These are phyloP conservation scores for Glycine tomentella DNA, from an alignment of 306 rosid species.

Conservation along the genomic window DNA sequence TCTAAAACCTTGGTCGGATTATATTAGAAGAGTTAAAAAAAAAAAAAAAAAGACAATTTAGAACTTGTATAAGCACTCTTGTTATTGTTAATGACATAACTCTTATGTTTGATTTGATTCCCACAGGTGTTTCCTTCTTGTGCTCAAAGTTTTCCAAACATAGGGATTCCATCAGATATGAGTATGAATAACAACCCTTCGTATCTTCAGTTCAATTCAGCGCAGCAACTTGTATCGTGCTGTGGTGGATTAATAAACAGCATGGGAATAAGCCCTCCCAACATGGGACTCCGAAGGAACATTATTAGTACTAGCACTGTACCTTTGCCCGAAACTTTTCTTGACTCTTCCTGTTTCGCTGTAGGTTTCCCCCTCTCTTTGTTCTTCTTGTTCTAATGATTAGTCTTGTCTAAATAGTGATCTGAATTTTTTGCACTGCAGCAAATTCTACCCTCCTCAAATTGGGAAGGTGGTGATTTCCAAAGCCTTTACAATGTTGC, in stretches of 20 bases:
- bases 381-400: not conserved
- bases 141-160: conserved; percentile 58
- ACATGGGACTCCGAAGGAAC: conserved; percentile 63
- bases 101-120: not conserved
- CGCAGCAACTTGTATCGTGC: conserved; percentile 66
- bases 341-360: conserved; percentile 69
- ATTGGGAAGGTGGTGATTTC: conserved; percentile 70
- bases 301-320: conserved; percentile 60
- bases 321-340: conserved; percentile 69
- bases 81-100: too few species aligned
- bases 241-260: conserved; percentile 67
- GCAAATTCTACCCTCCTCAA: conserved; percentile 65
- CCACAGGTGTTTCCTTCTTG: conserved; percentile 71
- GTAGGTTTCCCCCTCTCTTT: conserved; percentile 51
- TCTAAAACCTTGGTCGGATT: not conserved
- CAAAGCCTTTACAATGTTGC: conserved; percentile 60
- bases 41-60: not conserved
- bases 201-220: conserved; percentile 67
- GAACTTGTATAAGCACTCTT: not conserved
- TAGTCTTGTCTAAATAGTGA: conserved; percentile 15
- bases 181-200: conserved; percentile 59
- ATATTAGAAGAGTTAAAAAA: too few species aligned
- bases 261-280: conserved; percentile 60
- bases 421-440: conserved; percentile 43
- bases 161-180: conserved; percentile 65